A percentile compares a stretch with the other conserved stretches of the same genome.
These are phyloP conservation scores for Quercus phellos DNA, from an alignment of 331 rosid genomes.

Conservation along the genomic window DNA sequence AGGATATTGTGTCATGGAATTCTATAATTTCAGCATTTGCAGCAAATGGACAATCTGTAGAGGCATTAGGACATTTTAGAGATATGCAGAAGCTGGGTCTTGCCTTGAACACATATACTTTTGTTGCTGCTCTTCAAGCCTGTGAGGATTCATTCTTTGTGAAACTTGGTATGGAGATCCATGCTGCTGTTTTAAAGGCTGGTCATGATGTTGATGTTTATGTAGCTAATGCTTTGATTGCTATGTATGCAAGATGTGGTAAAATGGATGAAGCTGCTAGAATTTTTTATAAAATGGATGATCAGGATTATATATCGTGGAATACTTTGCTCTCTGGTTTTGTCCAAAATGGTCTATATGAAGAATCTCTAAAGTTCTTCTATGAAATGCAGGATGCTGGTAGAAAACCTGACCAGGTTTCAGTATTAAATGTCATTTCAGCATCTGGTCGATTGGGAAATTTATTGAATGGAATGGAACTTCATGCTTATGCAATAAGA, in stretches of 20 bases:
- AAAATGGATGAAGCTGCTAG: conserved; percentile 38
- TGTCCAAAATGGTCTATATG: conserved; percentile 49
- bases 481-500: conserved; percentile 63
- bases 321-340: conserved; percentile 70
- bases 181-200: conserved; percentile 47
- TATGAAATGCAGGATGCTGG: conserved; percentile 39
- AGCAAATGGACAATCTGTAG: conserved; percentile 35
- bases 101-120: conserved; percentile 47
- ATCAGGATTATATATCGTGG: conserved; percentile 66
- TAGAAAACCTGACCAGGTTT: conserved; percentile 55
- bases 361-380: conserved; percentile 46
- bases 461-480: conserved; percentile 53
- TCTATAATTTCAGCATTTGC: conserved; percentile 65
- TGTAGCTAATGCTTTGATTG: conserved; percentile 67
- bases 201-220: conserved; percentile 39
- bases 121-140: conserved; percentile 69
- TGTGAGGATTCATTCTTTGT: conserved; percentile 46
- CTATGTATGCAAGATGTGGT: conserved; percentile 67
- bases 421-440: conserved; percentile 49
- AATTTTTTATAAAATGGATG: conserved; percentile 40
- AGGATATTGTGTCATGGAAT: conserved; percentile 69
- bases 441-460: conserved; percentile 58
- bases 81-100: conserved; percentile 47
- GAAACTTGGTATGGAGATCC: conserved; percentile 62
- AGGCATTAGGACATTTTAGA: conserved; percentile 52